phyloP scores from a whole-genome alignment of 2,329 filamentous ascomycete genomes.

The Epichloe baconii region DNA sequence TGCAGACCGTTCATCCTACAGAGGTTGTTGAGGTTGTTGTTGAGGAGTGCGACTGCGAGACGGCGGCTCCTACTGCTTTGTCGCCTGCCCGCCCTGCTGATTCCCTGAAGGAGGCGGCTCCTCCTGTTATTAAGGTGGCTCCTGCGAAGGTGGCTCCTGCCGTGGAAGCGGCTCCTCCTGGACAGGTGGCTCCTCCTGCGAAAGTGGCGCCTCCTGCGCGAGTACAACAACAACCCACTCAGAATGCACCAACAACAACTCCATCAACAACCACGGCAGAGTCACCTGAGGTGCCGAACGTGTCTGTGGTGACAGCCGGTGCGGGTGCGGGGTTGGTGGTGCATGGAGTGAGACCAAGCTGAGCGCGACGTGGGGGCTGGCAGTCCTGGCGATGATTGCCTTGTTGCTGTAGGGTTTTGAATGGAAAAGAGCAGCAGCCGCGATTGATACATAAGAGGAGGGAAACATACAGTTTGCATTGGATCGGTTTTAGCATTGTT shows the following conservation, averaged over 20 bases:
- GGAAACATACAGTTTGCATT: not conserved
- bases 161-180: no score
- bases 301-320: slow-evolving; percentile 1
- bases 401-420: slow-evolving; percentile 1
- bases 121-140: not conserved
- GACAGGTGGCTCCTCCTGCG: no score
- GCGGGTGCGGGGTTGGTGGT: not conserved
- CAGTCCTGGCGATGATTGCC: not conserved
- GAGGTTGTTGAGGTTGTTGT: not conserved
- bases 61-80: not conserved
- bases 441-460: no score
- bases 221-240: not conserved
- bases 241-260: not conserved
- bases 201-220: not conserved
- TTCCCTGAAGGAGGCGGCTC: no score
- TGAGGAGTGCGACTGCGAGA: slow-evolving; percentile 12
- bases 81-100: not conserved
- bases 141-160: not conserved
- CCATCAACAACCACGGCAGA: no score
- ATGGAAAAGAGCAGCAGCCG: no score
- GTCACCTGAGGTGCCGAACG: not conserved
- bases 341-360: not conserved
- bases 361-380: not conserved
- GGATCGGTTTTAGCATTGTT: not conserved
- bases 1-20: slow-evolving; percentile 3